Percentiles rank a stretch among this genome's conserved stretches.
These are phyloP conservation scores for Dryas alaskensis DNA, from an alignment of 306 rosid species.

Conservation along the genomic window DNA sequence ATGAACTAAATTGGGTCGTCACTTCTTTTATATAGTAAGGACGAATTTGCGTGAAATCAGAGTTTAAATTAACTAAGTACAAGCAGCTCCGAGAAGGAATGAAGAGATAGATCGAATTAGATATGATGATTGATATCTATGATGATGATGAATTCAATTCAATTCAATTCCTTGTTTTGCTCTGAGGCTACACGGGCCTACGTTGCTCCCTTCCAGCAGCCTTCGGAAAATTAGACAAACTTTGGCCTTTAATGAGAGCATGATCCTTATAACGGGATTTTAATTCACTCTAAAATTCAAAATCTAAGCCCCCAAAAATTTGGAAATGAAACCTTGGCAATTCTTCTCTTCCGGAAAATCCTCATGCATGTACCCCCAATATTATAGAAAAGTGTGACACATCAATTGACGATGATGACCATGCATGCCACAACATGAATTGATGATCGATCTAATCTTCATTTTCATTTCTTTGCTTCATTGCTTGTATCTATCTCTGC, in stretches of 20 bases:
- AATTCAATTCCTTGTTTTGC: slow-evolving; percentile 37
- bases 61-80: too few species aligned
- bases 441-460: neutral
- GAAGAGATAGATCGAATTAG: too few species aligned
- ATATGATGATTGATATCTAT: too few species aligned
- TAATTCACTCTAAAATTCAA: slow-evolving; percentile 30
- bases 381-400: neutral
- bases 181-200: slow-evolving; percentile 26
- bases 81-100: too few species aligned
- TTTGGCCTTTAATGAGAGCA: slow-evolving; percentile 32
- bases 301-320: slow-evolving; percentile 38
- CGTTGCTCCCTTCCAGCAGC: slow-evolving; percentile 20
- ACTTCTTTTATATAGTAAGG: neutral
- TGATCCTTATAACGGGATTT: slow-evolving; percentile 26
- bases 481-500: slow-evolving; percentile 2
- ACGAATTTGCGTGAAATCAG: neutral
- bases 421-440: neutral
- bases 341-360: slow-evolving; percentile 18
- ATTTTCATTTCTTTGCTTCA: neutral
- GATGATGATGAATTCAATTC: too few species aligned
- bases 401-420: slow-evolving; percentile 3
- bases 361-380: neutral
- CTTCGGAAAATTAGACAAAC: slow-evolving; percentile 33
- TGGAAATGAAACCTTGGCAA: slow-evolving; percentile 27
- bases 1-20: neutral